These are phyloP conservation scores for Cylindrotheca closterium DNA, from an alignment of 108 stramenopile species.

Conservation along the genomic window DNA sequence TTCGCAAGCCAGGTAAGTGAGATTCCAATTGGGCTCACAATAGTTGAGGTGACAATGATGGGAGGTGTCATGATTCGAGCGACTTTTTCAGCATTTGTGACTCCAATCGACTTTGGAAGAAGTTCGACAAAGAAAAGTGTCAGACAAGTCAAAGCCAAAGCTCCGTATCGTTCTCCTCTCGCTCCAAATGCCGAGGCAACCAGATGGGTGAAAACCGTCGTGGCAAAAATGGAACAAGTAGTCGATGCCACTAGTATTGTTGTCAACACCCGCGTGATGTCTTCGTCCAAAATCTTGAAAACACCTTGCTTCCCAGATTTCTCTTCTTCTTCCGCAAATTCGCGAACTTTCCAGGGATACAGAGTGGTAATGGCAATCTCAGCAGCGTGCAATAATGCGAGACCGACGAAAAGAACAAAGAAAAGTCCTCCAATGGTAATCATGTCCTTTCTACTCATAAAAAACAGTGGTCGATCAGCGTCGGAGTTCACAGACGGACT, in stretches of 20 bases:
- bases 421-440: constrained; percentile 38
- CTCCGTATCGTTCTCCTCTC: constrained; percentile 84
- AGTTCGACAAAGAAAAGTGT: constrained; percentile 97
- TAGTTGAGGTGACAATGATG: constrained; percentile 74
- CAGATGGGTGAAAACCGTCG: constrained; percentile 85
- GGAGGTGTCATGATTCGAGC: constrained; percentile 90
- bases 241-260: constrained; percentile 94
- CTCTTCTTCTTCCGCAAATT: constrained; percentile 96
- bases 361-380: constrained; percentile 97
- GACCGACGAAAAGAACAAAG: constrained; percentile 54
- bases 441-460: constrained; percentile 29
- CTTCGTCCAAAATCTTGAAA: constrained; percentile 88
- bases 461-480: neutral
- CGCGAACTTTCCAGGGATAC: constrained; percentile 95
- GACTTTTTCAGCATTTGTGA: constrained; percentile 92
- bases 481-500: neutral
- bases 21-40: constrained; percentile 89
- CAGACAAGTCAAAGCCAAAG: constrained; percentile 80
- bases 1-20: constrained; percentile 82
- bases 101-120: constrained; percentile 93
- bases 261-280: constrained; percentile 93
- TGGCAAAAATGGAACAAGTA: constrained; percentile 80
- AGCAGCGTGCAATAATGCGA: constrained; percentile 86
- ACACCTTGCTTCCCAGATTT: constrained; percentile 67
- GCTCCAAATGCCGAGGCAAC: constrained; percentile 79